A percentile compares a stretch with the other conserved stretches of the same genome.
phyloP scores from a whole-genome alignment of 192 early-diverging fungal species.

The Umbelopsis ramanniana region DNA sequence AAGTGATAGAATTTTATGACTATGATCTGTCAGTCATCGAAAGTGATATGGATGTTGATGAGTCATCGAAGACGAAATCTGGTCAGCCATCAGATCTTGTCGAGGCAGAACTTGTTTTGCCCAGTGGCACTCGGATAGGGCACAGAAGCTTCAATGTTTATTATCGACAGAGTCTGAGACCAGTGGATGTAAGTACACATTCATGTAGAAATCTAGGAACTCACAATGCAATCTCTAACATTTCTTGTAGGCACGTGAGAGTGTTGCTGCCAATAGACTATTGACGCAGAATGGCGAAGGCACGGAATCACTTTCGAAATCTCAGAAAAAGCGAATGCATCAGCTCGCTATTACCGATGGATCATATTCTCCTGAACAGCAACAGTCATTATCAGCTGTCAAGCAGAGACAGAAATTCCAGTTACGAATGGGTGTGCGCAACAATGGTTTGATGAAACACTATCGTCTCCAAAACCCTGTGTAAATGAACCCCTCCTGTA shows the following conservation, averaged over 20 bases:
- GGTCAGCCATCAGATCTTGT: constrained; percentile 58
- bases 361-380: not conserved
- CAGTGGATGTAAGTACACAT: constrained; percentile 46
- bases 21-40: constrained; percentile 67
- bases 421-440: constrained; percentile 5
- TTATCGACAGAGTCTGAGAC: constrained; percentile 79
- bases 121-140: constrained; percentile 77
- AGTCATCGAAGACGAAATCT: constrained; percentile 27
- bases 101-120: constrained; percentile 82
- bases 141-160: constrained; percentile 76
- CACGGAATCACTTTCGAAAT: constrained; percentile 35
- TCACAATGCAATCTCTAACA: not conserved
- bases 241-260: constrained; percentile 44
- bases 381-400: constrained; percentile 56
- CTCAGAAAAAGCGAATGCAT: not conserved
- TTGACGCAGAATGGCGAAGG: constrained; percentile 63
- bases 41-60: constrained; percentile 41
- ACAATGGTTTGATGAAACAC: constrained; percentile 20
- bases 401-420: constrained; percentile 55
- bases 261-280: constrained; percentile 73
- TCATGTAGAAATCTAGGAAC: constrained; percentile 7
- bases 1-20: constrained; percentile 94
- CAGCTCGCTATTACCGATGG: constrained; percentile 22
- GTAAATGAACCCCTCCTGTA: not conserved
- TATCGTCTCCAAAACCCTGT: constrained; percentile 8